Percentiles rank a stretch among this genome's conserved stretches.
Evolutionary conservation across 768 basidiomycete species (phyloP).

Genomic region (Suillus paluster): DNA sequence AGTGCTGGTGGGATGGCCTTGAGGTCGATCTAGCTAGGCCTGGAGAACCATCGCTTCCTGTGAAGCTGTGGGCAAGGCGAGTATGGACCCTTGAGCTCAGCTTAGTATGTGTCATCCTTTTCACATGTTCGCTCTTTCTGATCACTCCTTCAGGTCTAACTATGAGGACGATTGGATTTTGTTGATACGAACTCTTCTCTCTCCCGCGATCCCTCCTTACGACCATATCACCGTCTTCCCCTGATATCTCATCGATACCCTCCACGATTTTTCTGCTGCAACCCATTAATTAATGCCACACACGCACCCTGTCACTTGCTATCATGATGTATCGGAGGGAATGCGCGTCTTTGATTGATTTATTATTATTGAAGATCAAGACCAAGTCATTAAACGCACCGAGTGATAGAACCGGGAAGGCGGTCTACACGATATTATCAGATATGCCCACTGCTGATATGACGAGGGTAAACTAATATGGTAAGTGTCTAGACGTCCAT

Average conservation of each 20-base stretch:
- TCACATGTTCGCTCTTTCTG: neutral
- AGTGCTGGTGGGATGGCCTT: slow-evolving; percentile 99
- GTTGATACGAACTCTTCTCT: neutral
- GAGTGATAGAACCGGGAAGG: neutral
- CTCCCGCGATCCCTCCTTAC: slow-evolving; percentile 3
- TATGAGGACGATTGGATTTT: neutral
- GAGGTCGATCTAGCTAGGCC: slow-evolving; percentile 80
- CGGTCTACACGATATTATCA: neutral
- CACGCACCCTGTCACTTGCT: slow-evolving; percentile 10
- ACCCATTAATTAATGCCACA: slow-evolving; percentile 10
- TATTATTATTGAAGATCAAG: neutral
- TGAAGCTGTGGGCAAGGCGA: slow-evolving; percentile 95
- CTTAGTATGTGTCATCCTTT: slow-evolving; percentile 56
- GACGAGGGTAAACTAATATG: neutral
- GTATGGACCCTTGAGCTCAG: slow-evolving; percentile 99
- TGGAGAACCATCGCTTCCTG: slow-evolving; percentile 53
- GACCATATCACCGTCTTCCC: slow-evolving; percentile 4
- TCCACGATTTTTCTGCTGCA: slow-evolving; percentile 5
- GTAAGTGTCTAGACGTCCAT: neutral
- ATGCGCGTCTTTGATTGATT: neutral
- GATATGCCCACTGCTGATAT: neutral
- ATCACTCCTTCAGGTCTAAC: slow-evolving; percentile 2
- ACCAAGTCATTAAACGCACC: neutral
- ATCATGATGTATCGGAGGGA: slow-evolving; percentile 5
- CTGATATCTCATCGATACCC: slow-evolving; percentile 12